Evolutionary conservation across 2,329 filamentous ascomycete species (phyloP).

Genomic region (Hypoxylon sp.): DNA sequence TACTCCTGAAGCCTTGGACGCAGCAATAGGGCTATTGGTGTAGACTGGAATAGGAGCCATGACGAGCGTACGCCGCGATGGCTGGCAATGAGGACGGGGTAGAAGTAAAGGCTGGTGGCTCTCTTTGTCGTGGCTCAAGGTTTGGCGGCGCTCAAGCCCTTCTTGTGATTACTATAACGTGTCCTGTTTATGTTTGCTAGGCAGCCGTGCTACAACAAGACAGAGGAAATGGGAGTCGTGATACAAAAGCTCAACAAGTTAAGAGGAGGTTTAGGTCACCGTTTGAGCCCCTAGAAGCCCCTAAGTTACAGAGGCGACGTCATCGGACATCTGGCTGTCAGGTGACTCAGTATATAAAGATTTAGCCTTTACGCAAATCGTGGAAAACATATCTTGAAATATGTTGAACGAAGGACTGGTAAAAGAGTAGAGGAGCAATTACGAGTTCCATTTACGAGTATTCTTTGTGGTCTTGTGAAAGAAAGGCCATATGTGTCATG

Average conservation of each 20-base stretch:
- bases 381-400: neutral
- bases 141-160: neutral
- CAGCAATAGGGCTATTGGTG: constrained; percentile 63
- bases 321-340: constrained; percentile 27
- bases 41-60: constrained; percentile 71
- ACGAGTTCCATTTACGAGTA: neutral
- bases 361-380: constrained; percentile 15
- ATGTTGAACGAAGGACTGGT: neutral
- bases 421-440: neutral
- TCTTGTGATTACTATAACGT: neutral
- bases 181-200: constrained; percentile 12
- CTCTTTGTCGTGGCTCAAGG: neutral
- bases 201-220: constrained; percentile 7
- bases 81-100: neutral
- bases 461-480: neutral
- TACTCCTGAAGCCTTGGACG: constrained; percentile 57
- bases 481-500: neutral
- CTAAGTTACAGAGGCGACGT: constrained; percentile 26
- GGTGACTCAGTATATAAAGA: constrained; percentile 26
- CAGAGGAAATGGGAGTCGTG: neutral
- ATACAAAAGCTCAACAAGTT: neutral
- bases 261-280: constrained; percentile 3
- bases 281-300: too few relatives aligned
- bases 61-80: constrained; percentile 26
- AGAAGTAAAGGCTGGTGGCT: neutral